phyloP scores from a whole-genome alignment of 352 stramenopile genomes.

The Phytophthora meadii region DNA sequence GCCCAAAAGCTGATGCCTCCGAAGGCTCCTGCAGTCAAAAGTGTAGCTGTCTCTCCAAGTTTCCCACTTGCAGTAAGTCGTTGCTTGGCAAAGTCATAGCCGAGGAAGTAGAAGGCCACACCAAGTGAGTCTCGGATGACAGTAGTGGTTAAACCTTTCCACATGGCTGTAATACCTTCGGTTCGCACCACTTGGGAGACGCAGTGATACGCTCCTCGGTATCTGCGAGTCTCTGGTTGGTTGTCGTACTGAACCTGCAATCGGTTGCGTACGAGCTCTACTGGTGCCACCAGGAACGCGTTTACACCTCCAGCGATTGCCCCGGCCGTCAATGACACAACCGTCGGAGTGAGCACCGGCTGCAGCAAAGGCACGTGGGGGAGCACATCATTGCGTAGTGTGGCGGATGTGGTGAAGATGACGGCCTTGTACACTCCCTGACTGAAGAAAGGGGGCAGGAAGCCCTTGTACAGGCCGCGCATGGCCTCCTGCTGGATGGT shows the following conservation, averaged over 20 bases:
- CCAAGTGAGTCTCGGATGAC: slow-evolving; percentile 85
- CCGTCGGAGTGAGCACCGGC: slow-evolving; percentile 51
- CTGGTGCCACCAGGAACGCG: slow-evolving; percentile 72
- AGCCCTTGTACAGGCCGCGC: slow-evolving; percentile 83
- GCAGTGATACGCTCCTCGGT: slow-evolving; percentile 66
- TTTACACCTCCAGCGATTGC: slow-evolving; percentile 76
- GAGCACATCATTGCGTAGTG: slow-evolving; percentile 63
- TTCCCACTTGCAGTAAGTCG: slow-evolving; percentile 28
- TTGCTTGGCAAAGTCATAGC: slow-evolving; percentile 79
- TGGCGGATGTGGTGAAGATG: slow-evolving; percentile 84
- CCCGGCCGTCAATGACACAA: slow-evolving; percentile 49
- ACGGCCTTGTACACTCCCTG: slow-evolving; percentile 91
- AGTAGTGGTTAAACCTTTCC: slow-evolving; percentile 77
- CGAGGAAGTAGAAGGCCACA: slow-evolving; percentile 87
- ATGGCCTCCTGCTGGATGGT: slow-evolving; percentile 72
- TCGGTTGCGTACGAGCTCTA: slow-evolving; percentile 85
- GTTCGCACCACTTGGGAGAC: slow-evolving; percentile 61
- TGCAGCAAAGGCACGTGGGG: slow-evolving; percentile 40
- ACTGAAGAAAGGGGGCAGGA: slow-evolving; percentile 87
- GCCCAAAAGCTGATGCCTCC: slow-evolving; percentile 88
- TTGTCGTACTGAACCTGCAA: slow-evolving; percentile 82
- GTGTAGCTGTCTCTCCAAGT: slow-evolving; percentile 53
- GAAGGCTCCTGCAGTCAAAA: slow-evolving; percentile 74
- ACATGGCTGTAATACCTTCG: slow-evolving; percentile 72
- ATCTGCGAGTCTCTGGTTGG: slow-evolving; percentile 47